Conservation (phyloP, 1,284 basidiomycete genomes). For the Golubevia sp. region DNA sequence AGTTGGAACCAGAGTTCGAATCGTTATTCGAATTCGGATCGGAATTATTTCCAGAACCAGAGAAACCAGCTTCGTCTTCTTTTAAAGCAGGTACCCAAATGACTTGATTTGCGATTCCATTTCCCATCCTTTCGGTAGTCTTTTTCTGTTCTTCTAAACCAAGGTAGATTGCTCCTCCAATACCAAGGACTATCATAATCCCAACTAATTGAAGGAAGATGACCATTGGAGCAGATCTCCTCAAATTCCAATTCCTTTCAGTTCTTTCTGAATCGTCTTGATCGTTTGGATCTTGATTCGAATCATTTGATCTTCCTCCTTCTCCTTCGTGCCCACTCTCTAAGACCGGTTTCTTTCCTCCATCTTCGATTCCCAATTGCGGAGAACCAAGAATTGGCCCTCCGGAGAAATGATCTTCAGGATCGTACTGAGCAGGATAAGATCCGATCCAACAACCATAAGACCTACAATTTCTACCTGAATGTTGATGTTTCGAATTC, state of each 20-base stretch:
- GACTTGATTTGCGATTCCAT: slow-evolving; percentile 38
- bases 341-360: slow-evolving; percentile 12
- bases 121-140: slow-evolving; percentile 19
- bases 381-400: neutral
- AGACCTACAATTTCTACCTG: slow-evolving; percentile 16
- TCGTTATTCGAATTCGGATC: no score
- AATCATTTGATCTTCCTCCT: slow-evolving; percentile 1
- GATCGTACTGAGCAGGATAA: slow-evolving; percentile 21
- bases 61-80: slow-evolving; percentile 26
- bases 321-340: slow-evolving; percentile 18
- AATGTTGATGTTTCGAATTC: neutral
- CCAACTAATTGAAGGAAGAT: slow-evolving; percentile 27
- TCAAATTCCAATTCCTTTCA: neutral
- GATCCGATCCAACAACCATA: slow-evolving; percentile 47
- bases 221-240: slow-evolving; percentile 3
- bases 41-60: neutral
- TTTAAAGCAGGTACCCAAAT: slow-evolving; percentile 35
- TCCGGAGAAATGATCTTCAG: slow-evolving; percentile 1
- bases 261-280: neutral
- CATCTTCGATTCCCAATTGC: neutral
- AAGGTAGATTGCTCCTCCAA: slow-evolving; percentile 29
- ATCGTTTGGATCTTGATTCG: neutral
- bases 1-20: no score
- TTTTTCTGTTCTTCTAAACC: slow-evolving; percentile 33
- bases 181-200: slow-evolving; percentile 25